These are phyloP conservation scores for Warburgia ugandensis DNA, from an alignment of 164 flowering plant species.

Conservation along the genomic window DNA sequence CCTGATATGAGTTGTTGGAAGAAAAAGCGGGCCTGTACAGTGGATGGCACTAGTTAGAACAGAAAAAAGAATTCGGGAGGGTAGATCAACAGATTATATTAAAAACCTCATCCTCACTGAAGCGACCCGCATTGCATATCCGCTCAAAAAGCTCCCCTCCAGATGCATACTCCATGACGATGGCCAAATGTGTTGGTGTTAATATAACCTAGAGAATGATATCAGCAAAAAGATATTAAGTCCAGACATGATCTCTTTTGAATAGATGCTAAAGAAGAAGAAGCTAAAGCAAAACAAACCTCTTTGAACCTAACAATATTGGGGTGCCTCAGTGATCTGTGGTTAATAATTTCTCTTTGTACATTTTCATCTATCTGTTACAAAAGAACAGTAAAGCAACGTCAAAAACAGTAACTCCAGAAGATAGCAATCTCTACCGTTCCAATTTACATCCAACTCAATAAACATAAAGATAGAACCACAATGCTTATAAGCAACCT, in stretches of 20 bases:
- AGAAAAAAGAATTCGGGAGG: neutral
- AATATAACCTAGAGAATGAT: constrained; percentile 59
- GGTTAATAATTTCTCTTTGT: constrained; percentile 81
- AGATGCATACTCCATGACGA: constrained; percentile 95
- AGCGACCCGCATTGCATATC: constrained; percentile 86
- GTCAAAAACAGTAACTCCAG: neutral
- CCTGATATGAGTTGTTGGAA: constrained; percentile 93
- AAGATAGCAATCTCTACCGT: too few relatives aligned
- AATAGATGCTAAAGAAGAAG: neutral
- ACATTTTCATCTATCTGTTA: constrained; percentile 90
- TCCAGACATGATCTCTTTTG: neutral
- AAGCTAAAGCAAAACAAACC: constrained; percentile 27
- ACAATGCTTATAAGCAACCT: too few relatives aligned
- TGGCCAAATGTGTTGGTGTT: constrained; percentile 86
- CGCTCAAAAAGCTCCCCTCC: constrained; percentile 96
- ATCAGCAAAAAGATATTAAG: neutral
- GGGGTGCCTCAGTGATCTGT: constrained; percentile 82
- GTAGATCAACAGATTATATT: neutral
- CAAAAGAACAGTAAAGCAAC: neutral
- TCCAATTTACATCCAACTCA: too few relatives aligned
- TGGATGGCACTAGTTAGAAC: neutral
- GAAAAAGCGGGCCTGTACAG: constrained; percentile 79
- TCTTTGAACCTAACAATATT: constrained; percentile 84
- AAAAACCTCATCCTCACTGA: constrained; percentile 87
- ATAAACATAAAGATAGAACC: too few relatives aligned